Percentiles rank a stretch among this genome's conserved stretches.
Evolutionary conservation across 108 stramenopile genomes (phyloP).

Genomic region (Pseudonitzschia pungens): DNA sequence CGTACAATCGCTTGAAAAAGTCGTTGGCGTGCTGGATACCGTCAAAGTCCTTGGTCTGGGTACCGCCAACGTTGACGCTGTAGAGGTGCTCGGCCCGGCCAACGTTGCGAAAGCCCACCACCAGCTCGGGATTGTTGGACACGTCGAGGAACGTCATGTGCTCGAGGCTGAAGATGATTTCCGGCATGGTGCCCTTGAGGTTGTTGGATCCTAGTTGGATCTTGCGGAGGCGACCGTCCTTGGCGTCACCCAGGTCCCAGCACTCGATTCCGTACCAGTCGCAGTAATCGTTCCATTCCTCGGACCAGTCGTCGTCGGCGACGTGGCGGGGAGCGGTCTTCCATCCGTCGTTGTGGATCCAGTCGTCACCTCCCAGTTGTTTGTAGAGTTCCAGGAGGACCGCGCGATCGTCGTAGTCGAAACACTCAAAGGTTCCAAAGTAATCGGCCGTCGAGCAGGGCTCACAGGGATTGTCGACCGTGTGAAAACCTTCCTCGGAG

Average conservation of each 20-base stretch:
- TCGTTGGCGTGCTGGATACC: slow-evolving; percentile 37
- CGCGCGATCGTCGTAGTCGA: slow-evolving; percentile 30
- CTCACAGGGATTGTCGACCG: slow-evolving; percentile 21
- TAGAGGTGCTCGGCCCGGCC: slow-evolving; percentile 10
- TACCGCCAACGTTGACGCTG: slow-evolving; percentile 24
- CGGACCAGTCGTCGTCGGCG: slow-evolving; percentile 4
- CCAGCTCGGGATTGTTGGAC: slow-evolving; percentile 14
- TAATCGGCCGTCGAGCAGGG: slow-evolving; percentile 23
- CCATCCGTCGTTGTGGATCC: slow-evolving; percentile 25
- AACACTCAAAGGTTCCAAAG: slow-evolving; percentile 31
- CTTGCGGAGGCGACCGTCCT: slow-evolving; percentile 23
- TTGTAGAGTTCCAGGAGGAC: slow-evolving; percentile 42
- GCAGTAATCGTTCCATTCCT: slow-evolving; percentile 24
- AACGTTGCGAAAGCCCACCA: slow-evolving; percentile 8
- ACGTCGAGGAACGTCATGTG: slow-evolving; percentile 24
- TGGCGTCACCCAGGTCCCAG: slow-evolving; percentile 22
- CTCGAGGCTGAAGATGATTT: slow-evolving; percentile 14
- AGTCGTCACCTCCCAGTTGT: slow-evolving; percentile 17
- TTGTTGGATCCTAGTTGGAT: slow-evolving; percentile 30
- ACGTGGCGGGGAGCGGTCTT: not conserved
- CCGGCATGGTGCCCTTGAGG: slow-evolving; percentile 30
- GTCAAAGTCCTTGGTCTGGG: slow-evolving; percentile 30
- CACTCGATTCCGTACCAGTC: slow-evolving; percentile 48
- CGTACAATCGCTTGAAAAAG: slow-evolving; percentile 31
- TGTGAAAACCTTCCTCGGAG: slow-evolving; percentile 47